Base-by-base conservation (phyloP, 73 alveolate genomes). In the Tetrahymena malaccensis region DNA sequence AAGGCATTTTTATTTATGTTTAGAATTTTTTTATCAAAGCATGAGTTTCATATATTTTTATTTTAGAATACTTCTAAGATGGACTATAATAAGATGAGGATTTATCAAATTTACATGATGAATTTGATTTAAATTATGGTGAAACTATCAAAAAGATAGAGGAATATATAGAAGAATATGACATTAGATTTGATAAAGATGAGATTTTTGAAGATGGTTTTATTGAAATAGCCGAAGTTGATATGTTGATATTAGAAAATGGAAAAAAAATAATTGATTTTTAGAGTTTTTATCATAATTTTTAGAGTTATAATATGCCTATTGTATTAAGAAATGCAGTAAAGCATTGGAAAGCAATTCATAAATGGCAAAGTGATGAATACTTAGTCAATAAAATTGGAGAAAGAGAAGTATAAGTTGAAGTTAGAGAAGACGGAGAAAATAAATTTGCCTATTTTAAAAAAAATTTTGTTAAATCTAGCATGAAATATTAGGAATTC, bases 381-480 rank as follows among this genome's bases (percentile, higher is more conserved):
- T 96, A 96, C 50, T 93, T 96, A 25, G 94, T 50, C 8, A 94
- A 34, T 50, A 43, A 37, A 93, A 95, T 96, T 8, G 97, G 96
- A 9, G 97, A 94, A 3, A 95, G 94, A 50, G 94, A 57, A 34
- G 94, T 96, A 3, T 85, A 96, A 93, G 98, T 96, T 38, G 98
- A 96, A 70, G 43, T 93, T 1, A 94, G 44, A 96, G 93, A 93
- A 38, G 43, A 97, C 10, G 44, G 84, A 22, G 89, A 96, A 43
- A 96, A 96, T 43, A 58, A 96, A 55, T 96, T 96, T 83, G 98
- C 98, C 3, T 96, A 96, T 70, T 96, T 96, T 94, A 10, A 94
- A 8, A 96, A 96, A 70, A 95, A 95, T 38, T 96, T 96, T 27
- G 94, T 43, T 10, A 34, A 96, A 35, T 31, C 43, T 11, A 55